These are phyloP conservation scores for Auriscalpium orientale DNA, from an alignment of 768 basidiomycete species.

Conservation along the genomic window DNA sequence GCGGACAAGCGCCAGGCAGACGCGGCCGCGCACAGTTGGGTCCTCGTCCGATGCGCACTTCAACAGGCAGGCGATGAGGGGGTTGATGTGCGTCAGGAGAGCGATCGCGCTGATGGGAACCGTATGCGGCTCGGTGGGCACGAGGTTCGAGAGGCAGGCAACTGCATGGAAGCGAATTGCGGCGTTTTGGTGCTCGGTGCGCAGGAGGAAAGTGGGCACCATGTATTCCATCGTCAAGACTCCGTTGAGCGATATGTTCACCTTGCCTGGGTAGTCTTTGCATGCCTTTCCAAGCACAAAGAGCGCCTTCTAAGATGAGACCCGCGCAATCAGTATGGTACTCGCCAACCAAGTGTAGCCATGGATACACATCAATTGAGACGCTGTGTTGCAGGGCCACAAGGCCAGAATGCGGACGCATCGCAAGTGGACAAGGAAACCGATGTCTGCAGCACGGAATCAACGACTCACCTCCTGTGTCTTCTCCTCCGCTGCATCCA, in stretches of 20 bases:
- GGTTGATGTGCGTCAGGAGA: conserved; percentile 88
- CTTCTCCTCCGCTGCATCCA: conserved; percentile 68
- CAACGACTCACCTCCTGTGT: conserved; percentile 71
- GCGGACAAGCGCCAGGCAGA: conserved; percentile 91
- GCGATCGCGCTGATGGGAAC: conserved; percentile 60
- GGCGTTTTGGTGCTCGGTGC: conserved; percentile 75
- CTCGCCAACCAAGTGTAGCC: neutral
- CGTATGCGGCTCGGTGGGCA: conserved; percentile 36
- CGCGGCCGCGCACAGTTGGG: conserved; percentile 86
- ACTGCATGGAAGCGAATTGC: conserved; percentile 93
- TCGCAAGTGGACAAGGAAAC: no score
- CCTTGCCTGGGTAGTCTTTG: conserved; percentile 92
- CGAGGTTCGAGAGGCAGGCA: conserved; percentile 88
- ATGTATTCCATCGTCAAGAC: conserved; percentile 92
- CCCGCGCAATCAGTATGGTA: conserved; percentile 3
- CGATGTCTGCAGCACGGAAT: no score
- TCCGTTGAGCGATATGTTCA: conserved; percentile 90
- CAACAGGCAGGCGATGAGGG: conserved; percentile 89
- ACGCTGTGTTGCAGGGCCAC: no score
- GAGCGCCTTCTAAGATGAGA: conserved; percentile 67
- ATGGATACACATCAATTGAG: no score
- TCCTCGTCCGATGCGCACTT: conserved; percentile 92
- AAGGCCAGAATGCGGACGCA: no score
- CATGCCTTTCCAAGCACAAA: conserved; percentile 92
- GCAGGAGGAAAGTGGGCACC: conserved; percentile 89